Conservation (phyloP, 352 stramenopile species). For the Phytophthora ohioensis region DNA sequence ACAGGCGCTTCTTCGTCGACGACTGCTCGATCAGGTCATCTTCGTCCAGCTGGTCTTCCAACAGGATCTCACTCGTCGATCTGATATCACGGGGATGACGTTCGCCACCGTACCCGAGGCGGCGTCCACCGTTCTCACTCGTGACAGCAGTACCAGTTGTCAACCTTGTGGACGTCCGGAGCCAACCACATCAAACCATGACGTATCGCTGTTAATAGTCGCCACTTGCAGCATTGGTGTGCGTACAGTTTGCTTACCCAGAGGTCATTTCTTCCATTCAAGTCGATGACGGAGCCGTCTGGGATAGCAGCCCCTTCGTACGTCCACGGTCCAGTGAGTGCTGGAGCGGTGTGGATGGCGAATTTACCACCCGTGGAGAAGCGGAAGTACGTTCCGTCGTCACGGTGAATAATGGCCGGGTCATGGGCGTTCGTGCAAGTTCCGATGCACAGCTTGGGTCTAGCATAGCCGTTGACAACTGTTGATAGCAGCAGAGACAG, state of each 20-base stretch:
- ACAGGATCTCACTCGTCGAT: too few relatives aligned
- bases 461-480: slow-evolving; percentile 25
- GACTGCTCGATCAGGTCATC: too few relatives aligned
- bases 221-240: too few relatives aligned
- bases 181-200: too few relatives aligned
- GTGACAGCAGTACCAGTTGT: too few relatives aligned
- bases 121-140: too few relatives aligned
- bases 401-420: slow-evolving; percentile 54
- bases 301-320: slow-evolving; percentile 54
- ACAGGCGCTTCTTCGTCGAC: too few relatives aligned
- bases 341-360: slow-evolving; percentile 50
- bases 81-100: too few relatives aligned
- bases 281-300: slow-evolving; percentile 49
- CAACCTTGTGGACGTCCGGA: too few relatives aligned
- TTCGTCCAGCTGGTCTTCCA: too few relatives aligned
- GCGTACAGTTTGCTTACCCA: slow-evolving; percentile 27
- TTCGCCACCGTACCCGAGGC: too few relatives aligned
- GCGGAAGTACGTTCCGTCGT: slow-evolving; percentile 62
- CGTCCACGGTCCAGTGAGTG: slow-evolving; percentile 51
- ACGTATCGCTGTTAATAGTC: too few relatives aligned
- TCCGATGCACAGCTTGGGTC: slow-evolving; percentile 30
- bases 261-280: slow-evolving; percentile 50
- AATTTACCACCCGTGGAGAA: slow-evolving; percentile 62
- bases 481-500: slow-evolving; percentile 23
- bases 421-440: slow-evolving; percentile 54